Evolutionary conservation across 805 yeast genomes (phyloP), one percentile per base, ranked within the genome.

Genomic region (Phaffomyces opuntiae): DNA sequence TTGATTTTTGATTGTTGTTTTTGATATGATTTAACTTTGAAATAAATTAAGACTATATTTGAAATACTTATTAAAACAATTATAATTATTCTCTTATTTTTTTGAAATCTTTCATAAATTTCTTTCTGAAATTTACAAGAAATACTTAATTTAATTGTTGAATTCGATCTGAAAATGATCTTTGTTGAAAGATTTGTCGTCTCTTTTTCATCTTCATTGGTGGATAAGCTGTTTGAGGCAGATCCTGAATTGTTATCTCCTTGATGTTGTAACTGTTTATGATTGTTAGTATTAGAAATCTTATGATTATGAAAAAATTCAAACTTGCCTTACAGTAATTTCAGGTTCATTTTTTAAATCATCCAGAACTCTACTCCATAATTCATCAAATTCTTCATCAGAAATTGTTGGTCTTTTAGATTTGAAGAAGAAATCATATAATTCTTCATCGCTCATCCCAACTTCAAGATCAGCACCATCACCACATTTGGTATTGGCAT

Each of bases 251-350:
- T 38, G 77, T 69, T 56, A 70, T 42, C 31, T 62, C 58, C 46
- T 63, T 57, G 47, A 60, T 42, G 48, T 53, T 53, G 56, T 49
- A 53, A 36, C 60, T 53, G 46, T 27, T 24, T 8, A 21, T 11
- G 27, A 13, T 38, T 48, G 62, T 57, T 60, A 60, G 64, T 57
- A 46, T 19, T 21, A 21, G 14, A 25, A 35, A 14, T 32, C 17
- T 11, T 19, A 50, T 42, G 5, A 32, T 16, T 6, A 40, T 45
- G 36, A 29, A 45, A 62, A 61, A 57, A 43, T 31, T 36, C 44
- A 37, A 74, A 81, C 87, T 75, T 80, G 86, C 86, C 93, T 82
- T 77, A 84, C 83, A 66, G 75, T 78, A 60, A 83, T 73, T 62
- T 80, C 87, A 38, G 85, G 82, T 66, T 82, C 84, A 46, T 69